These are phyloP conservation scores for Neofusicoccum ribis DNA, from an alignment of 2,329 filamentous ascomycete species.

Conservation along the genomic window DNA sequence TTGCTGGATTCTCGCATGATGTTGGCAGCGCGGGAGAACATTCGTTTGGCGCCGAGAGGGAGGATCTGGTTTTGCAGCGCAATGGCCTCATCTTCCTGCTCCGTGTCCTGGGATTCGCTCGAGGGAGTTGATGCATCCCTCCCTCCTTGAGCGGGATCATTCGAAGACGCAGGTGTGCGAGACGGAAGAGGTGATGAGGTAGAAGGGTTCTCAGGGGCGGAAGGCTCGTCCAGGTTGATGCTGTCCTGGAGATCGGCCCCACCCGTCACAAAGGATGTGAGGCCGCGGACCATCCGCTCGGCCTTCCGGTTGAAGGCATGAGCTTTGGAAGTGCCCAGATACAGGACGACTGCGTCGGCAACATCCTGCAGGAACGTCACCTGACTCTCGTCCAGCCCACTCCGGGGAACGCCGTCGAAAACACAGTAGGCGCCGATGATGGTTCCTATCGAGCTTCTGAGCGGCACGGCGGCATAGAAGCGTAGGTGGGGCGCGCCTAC, in stretches of 20 bases:
- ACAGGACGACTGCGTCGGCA: constrained; percentile 27
- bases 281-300: constrained; percentile 33
- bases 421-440: constrained; percentile 28
- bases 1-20: constrained; percentile 34
- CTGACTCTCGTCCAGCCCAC: constrained; percentile 23
- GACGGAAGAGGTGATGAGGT: not conserved
- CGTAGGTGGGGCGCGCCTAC: constrained; percentile 18
- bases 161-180: not conserved
- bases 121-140: not conserved
- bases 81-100: not conserved
- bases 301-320: constrained; percentile 25
- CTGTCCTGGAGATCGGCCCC: constrained; percentile 4
- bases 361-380: constrained; percentile 32
- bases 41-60: constrained; percentile 28
- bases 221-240: not conserved
- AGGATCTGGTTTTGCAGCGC: constrained; percentile 32
- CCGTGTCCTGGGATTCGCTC: not conserved
- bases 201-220: not conserved
- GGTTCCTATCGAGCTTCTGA: constrained; percentile 27
- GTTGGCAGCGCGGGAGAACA: constrained; percentile 37
- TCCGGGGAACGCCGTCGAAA: constrained; percentile 27
- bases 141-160: not conserved
- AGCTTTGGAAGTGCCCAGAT: constrained; percentile 23
- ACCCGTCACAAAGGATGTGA: constrained; percentile 29
- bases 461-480: constrained; percentile 32